These are phyloP conservation scores for Salvia sclarea DNA, from an alignment of 305 asterid species.

Conservation along the genomic window DNA sequence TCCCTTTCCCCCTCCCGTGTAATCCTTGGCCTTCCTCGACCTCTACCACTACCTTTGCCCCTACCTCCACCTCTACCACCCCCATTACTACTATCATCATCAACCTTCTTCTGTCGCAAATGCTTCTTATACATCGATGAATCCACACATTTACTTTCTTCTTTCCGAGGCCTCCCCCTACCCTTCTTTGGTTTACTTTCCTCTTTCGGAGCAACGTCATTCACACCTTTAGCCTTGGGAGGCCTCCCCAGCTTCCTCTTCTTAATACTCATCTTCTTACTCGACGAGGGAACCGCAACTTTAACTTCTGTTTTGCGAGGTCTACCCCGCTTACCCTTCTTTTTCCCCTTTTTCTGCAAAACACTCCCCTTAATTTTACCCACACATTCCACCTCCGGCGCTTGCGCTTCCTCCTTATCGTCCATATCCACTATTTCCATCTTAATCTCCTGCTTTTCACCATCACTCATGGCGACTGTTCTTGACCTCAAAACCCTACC, in stretches of 20 bases:
- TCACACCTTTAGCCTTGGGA: too few relatives aligned
- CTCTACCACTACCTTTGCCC: slow-evolving; percentile 28
- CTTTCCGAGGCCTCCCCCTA: slow-evolving; percentile 44
- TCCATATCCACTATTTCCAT: slow-evolving; percentile 41
- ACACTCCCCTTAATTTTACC: slow-evolving; percentile 28
- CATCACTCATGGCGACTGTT: slow-evolving; percentile 50
- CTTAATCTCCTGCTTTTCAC: slow-evolving; percentile 44
- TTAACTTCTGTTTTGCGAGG: slow-evolving; percentile 36
- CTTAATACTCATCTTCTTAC: slow-evolving; percentile 25
- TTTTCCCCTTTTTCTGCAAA: slow-evolving; percentile 7
- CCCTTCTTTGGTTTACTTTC: slow-evolving; percentile 30
- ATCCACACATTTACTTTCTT: slow-evolving; percentile 13
- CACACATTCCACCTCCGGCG: slow-evolving; percentile 27
- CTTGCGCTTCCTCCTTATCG: slow-evolving; percentile 31
- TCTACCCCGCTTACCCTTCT: slow-evolving; percentile 38
- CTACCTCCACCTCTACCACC: slow-evolving; percentile 23
- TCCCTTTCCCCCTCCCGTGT: slow-evolving; percentile 43
- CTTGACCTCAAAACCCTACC: slow-evolving; percentile 80
- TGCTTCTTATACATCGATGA: slow-evolving; percentile 3
- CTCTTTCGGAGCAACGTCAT: too few relatives aligned
- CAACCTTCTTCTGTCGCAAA: slow-evolving; percentile 28
- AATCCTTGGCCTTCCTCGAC: slow-evolving; percentile 31
- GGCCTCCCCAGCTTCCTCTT: slow-evolving; percentile 42
- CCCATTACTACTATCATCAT: slow-evolving; percentile 32
- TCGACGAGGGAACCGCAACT: slow-evolving; percentile 24